Evolutionary conservation across 257 asterid species (phyloP), one percentile per base, ranked within the genome.

Genomic region (Nyctanthes arbortristis): DNA sequence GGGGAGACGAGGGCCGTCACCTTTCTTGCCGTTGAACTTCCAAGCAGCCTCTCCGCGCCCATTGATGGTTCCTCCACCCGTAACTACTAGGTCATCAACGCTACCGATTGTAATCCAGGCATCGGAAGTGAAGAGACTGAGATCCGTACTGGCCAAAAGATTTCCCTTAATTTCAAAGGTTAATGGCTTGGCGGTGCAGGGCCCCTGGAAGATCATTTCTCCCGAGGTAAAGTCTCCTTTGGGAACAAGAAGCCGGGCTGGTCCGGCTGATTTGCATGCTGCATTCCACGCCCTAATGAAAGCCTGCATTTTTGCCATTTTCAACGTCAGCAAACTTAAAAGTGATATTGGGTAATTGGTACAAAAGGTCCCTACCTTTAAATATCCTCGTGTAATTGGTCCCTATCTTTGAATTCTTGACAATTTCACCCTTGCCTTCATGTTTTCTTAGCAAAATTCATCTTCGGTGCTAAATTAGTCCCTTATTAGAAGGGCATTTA

Each of bases 51-150:
- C 3, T 2, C 97, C 97, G 10, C 73, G 81, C 35, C 82, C 97
- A 20, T 91, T 74, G 37, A 91, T 69, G 55, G 88, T 80, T 28
- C 96, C 97, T 14, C 80, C 77, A 11, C 97, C 97, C 0, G 80
- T 62, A 39, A 91, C 30, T 20, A 72, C 71, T 0, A 91, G 27
- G 5, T 84, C 83, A 0, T 66, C 61, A 4, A 80, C 82, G 3
- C 31, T 34, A 28, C 81, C 80, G 1, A 91, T 4, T 28, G 74
- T 30, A 35, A 89, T 71, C 96, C 97, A 91, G 0, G 71, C 68
- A 5, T 58, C 72, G 24, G 40, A 30, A 1, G 86, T 14, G 37
- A 77, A 84, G 2, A 66, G 12, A 62, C 90, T 84, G 0, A 85
- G 85, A 39, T 89, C 96, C 3, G 79, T 5, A 6, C 7, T 64